Evolutionary conservation across 2,329 filamentous ascomycete species (phyloP).

Genomic region (Helotiales sp.): DNA sequence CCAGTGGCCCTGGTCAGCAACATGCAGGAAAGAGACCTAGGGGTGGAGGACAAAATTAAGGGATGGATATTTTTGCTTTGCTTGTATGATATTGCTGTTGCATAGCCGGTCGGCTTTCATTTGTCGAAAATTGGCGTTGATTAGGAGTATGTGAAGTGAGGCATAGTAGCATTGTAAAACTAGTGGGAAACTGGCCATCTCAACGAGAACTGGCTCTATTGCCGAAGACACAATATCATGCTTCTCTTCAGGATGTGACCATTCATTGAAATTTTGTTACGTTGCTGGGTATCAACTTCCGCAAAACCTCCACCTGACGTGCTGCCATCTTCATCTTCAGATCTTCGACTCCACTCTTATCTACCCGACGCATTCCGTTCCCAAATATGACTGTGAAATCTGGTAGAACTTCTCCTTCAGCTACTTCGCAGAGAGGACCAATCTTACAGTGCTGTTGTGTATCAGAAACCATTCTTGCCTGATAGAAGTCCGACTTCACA

Average conservation of each 20-base stretch:
- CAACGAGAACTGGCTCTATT: neutral
- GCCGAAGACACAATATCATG: neutral
- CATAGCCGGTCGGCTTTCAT: constrained; percentile 31
- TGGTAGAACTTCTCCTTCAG: constrained; percentile 56
- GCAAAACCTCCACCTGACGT: constrained; percentile 67
- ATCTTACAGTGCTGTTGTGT: constrained; percentile 66
- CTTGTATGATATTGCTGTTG: constrained; percentile 32
- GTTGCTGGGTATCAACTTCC: constrained; percentile 66
- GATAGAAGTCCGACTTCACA: constrained; percentile 14
- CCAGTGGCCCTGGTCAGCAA: constrained; percentile 29
- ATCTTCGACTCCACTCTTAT: constrained; percentile 61
- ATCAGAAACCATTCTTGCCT: constrained; percentile 1
- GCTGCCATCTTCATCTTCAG: constrained; percentile 63
- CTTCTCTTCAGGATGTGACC: neutral
- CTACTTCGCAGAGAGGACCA: constrained; percentile 61
- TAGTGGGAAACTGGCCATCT: constrained; percentile 6
- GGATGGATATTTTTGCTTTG: constrained; percentile 12
- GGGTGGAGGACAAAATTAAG: constrained; percentile 36
- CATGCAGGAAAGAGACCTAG: constrained; percentile 47
- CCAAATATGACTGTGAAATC: constrained; percentile 72
- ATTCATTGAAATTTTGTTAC: constrained; percentile 35
- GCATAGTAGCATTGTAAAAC: constrained; percentile 9
- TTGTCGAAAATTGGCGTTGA: constrained; percentile 20
- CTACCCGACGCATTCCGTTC: constrained; percentile 56
- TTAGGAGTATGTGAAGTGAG: constrained; percentile 2